A percentile compares a stretch with the other conserved stretches of the same genome.
Evolutionary conservation across 2,329 filamentous ascomycete species (phyloP).

Genomic region (Aspergillus brunneoviolaceus): DNA sequence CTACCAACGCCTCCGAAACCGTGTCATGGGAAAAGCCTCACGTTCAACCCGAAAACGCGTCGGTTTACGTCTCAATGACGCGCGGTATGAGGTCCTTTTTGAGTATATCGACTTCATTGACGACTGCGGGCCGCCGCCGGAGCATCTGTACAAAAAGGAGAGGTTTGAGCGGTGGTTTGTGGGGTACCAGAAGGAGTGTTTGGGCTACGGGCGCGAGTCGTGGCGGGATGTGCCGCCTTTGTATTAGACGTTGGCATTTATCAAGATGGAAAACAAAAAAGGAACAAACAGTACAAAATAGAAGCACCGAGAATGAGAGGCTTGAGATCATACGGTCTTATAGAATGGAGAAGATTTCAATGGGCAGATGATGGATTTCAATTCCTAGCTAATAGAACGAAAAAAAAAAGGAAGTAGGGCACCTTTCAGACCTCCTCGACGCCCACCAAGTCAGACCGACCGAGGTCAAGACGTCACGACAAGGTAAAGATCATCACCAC

Average conservation of each 20-base stretch:
- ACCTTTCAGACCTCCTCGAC: conserved; percentile 89
- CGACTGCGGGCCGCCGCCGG: background rate
- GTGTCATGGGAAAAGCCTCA: too few species aligned
- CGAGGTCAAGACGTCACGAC: conserved; percentile 69
- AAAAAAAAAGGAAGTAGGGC: conserved; percentile 55
- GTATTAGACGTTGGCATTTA: background rate
- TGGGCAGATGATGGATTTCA: background rate
- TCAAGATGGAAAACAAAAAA: too few species aligned
- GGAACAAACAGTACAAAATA: background rate
- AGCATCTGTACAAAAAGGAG: background rate
- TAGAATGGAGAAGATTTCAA: too few species aligned
- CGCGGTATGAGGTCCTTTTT: too few species aligned
- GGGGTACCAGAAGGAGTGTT: background rate
- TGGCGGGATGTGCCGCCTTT: background rate
- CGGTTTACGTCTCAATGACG: too few species aligned
- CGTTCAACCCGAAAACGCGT: too few species aligned
- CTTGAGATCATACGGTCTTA: too few species aligned
- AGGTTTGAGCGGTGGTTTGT: background rate
- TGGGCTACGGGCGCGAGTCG: background rate
- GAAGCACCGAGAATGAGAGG: too few species aligned
- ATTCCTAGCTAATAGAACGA: background rate
- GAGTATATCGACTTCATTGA: too few species aligned
- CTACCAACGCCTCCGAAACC: too few species aligned
- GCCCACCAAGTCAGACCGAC: conserved; percentile 76
- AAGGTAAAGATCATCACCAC: conserved; percentile 94